Evolutionary conservation across 257 asterid species (phyloP).

Genomic region (Fraxinus pennsylvanica): DNA sequence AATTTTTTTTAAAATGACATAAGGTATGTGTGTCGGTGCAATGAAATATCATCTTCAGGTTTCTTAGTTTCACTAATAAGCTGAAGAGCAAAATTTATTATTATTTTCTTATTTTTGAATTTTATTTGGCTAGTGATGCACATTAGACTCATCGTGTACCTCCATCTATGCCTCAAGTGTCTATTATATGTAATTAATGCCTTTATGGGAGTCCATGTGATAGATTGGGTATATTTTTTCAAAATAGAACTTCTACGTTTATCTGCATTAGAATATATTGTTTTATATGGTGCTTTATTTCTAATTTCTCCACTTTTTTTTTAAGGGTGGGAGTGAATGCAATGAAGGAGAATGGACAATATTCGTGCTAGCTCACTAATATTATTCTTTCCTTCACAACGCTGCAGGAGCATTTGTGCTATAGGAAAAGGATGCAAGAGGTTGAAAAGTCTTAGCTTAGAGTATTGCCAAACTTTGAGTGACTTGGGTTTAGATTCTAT

Average conservation of each 20-base stretch:
- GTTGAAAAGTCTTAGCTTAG: conserved; percentile 70
- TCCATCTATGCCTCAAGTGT: neutral
- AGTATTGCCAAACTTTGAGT: conserved; percentile 68
- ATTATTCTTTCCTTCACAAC: conserved; percentile 14
- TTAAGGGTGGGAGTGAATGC: neutral
- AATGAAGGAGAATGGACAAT: neutral
- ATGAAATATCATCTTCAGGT: no score
- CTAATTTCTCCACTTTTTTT: neutral
- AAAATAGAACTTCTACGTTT: neutral
- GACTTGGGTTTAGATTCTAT: conserved; percentile 69
- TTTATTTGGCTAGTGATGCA: neutral
- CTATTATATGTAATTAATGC: neutral
- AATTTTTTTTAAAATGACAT: neutral
- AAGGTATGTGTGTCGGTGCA: neutral
- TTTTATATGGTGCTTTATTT: neutral
- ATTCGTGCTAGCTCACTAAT: conserved; percentile 24
- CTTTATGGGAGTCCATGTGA: neutral
- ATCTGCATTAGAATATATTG: neutral
- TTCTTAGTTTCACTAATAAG: neutral
- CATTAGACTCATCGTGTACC: neutral
- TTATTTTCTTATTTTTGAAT: neutral
- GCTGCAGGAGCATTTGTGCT: conserved; percentile 71
- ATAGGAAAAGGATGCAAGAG: conserved; percentile 85
- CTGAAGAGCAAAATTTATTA: neutral
- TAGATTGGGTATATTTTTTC: neutral